These are phyloP conservation scores for Grosmannia penicillata DNA, from an alignment of 2,329 filamentous ascomycete species.

Conservation along the genomic window DNA sequence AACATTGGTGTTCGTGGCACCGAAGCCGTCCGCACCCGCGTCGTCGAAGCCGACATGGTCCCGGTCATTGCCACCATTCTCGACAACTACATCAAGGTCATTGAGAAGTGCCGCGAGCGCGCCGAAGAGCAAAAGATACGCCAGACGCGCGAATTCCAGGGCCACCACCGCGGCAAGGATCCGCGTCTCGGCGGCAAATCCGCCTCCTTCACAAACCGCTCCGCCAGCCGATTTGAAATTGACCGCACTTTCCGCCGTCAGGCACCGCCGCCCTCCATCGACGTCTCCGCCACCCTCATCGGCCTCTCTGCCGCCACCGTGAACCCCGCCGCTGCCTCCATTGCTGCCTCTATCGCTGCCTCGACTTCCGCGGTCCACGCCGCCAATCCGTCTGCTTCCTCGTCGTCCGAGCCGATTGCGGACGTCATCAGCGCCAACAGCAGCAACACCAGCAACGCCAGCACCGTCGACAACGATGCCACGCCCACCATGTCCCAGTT, in stretches of 20 bases:
- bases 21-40: slow-evolving; percentile 81
- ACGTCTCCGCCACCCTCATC: slow-evolving; percentile 49
- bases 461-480: slow-evolving; percentile 28
- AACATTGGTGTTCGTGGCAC: slow-evolving; percentile 96
- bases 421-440: too few species aligned
- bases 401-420: too few species aligned
- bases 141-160: slow-evolving; percentile 37
- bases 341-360: too few species aligned
- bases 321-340: too few species aligned
- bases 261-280: slow-evolving; percentile 70
- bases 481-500: slow-evolving; percentile 47
- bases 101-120: slow-evolving; percentile 81
- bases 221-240: slow-evolving; percentile 27
- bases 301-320: slow-evolving; percentile 20
- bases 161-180: slow-evolving; percentile 34
- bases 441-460: not conserved
- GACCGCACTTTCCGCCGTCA: slow-evolving; percentile 51
- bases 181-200: slow-evolving; percentile 33
- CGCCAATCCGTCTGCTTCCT: not conserved
- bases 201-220: slow-evolving; percentile 36
- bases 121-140: slow-evolving; percentile 71
- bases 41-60: slow-evolving; percentile 98
- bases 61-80: slow-evolving; percentile 96
- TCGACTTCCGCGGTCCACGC: too few species aligned
- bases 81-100: slow-evolving; percentile 94